phyloP scores from a whole-genome alignment of 192 early-diverging fungal species.

The Podila minutissima region DNA sequence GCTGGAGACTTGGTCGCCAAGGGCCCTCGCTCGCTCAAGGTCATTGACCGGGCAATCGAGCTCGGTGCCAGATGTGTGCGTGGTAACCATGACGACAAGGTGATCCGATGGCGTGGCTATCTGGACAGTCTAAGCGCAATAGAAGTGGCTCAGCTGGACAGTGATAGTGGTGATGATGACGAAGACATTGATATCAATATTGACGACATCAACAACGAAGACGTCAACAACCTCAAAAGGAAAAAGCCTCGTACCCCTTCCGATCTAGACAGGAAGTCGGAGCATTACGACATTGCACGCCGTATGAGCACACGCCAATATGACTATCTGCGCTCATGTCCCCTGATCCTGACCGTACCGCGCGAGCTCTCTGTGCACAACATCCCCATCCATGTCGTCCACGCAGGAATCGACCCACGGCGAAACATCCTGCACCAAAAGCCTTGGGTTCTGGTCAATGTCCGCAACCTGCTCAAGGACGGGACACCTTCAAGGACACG shows the following conservation, averaged over 20 bases:
- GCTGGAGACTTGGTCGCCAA: slow-evolving; percentile 76
- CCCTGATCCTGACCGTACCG: slow-evolving; percentile 60
- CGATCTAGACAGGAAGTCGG: slow-evolving; percentile 52
- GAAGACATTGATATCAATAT: neutral
- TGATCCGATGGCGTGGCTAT: slow-evolving; percentile 66
- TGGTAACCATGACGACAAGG: slow-evolving; percentile 81
- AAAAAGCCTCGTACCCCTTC: slow-evolving; percentile 35
- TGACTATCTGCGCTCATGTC: slow-evolving; percentile 62
- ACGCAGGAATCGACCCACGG: slow-evolving; percentile 70
- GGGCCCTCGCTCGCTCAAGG: slow-evolving; percentile 68
- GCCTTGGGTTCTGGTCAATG: slow-evolving; percentile 68
- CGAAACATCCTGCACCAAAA: slow-evolving; percentile 59
- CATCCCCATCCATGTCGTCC: slow-evolving; percentile 69
- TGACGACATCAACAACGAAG: slow-evolving; percentile 10
- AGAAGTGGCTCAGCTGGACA: slow-evolving; percentile 5
- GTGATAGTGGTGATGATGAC: neutral
- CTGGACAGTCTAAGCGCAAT: slow-evolving; percentile 48
- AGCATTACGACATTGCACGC: slow-evolving; percentile 36
- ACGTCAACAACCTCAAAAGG: slow-evolving; percentile 11
- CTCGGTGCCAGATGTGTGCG: slow-evolving; percentile 65
- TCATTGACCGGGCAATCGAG: slow-evolving; percentile 60
- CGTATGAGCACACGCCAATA: slow-evolving; percentile 53
- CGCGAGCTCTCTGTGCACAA: slow-evolving; percentile 19
- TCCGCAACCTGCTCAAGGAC: slow-evolving; percentile 61
- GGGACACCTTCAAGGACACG: slow-evolving; percentile 49